A percentile compares a stretch with the other conserved stretches of the same genome.
Conservation (phyloP, 495 filamentous ascomycete species). For the Polyplosphaeria fusca region DNA sequence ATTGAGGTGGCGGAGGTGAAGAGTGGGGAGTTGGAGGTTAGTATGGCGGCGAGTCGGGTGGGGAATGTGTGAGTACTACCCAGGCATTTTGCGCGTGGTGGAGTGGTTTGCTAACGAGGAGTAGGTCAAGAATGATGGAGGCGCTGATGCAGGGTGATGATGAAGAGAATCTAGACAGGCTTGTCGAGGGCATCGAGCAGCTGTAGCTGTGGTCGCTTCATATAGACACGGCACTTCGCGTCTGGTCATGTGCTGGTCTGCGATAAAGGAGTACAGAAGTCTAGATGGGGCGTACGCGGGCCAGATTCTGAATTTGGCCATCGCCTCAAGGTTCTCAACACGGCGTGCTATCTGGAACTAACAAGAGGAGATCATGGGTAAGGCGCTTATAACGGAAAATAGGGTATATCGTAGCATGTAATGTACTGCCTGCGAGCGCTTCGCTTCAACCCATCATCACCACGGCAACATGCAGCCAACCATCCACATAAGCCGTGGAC, state of each 20-base stretch:
- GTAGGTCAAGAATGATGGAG: constrained; percentile 26
- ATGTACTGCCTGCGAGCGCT: too few relatives aligned
- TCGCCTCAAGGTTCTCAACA: too few relatives aligned
- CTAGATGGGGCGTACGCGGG: too few relatives aligned
- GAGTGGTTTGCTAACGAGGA: constrained; percentile 5
- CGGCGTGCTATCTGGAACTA: too few relatives aligned
- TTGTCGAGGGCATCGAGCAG: constrained; percentile 38
- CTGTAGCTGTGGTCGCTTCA: too few relatives aligned
- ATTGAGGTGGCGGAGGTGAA: constrained; percentile 75
- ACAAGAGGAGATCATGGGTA: too few relatives aligned
- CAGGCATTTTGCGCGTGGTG: neutral
- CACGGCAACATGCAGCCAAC: constrained; percentile 83
- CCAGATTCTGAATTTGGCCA: too few relatives aligned
- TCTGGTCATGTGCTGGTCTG: too few relatives aligned
- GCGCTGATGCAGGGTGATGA: constrained; percentile 21
- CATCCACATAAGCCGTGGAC: constrained; percentile 82
- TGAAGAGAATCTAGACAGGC: constrained; percentile 30
- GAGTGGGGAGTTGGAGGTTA: constrained; percentile 75
- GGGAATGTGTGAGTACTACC: constrained; percentile 38
- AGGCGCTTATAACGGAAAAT: too few relatives aligned
- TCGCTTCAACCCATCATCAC: constrained; percentile 68
- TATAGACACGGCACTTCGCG: too few relatives aligned
- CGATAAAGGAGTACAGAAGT: too few relatives aligned
- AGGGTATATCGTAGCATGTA: too few relatives aligned
- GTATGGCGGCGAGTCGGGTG: constrained; percentile 59